Evolutionary conservation across 2,329 filamentous ascomycete genomes (phyloP).

Genomic region (Mycosphaerella sp.): DNA sequence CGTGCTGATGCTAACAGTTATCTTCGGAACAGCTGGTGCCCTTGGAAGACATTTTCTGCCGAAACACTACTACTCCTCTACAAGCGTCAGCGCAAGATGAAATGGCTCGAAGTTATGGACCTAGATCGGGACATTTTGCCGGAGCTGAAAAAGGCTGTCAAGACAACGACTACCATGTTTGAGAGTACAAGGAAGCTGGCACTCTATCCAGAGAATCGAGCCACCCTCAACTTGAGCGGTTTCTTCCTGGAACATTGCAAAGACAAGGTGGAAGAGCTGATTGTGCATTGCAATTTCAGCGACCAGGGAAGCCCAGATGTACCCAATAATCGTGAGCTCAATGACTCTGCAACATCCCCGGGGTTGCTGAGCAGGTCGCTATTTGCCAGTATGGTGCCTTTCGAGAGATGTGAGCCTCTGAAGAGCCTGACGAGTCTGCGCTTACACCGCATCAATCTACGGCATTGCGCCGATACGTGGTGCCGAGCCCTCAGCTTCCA

Average conservation of each 20-base stretch:
- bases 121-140: slow-evolving; percentile 40
- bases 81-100: slow-evolving; percentile 44
- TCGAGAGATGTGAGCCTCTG: slow-evolving; percentile 42
- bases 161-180: slow-evolving; percentile 37
- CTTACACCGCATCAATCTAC: slow-evolving; percentile 41
- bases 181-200: slow-evolving; percentile 40
- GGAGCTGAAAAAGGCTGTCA: slow-evolving; percentile 38
- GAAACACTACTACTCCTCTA: slow-evolving; percentile 45
- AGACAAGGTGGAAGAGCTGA: slow-evolving; percentile 41
- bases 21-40: slow-evolving; percentile 38
- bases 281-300: slow-evolving; percentile 43
- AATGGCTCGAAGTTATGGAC: slow-evolving; percentile 44
- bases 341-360: slow-evolving; percentile 43
- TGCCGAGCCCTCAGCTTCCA: slow-evolving; percentile 44
- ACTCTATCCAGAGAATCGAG: slow-evolving; percentile 42
- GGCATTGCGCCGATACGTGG: slow-evolving; percentile 45
- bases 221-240: slow-evolving; percentile 41
- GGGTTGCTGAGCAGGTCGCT: slow-evolving; percentile 43
- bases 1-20: slow-evolving; percentile 21
- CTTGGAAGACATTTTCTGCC: slow-evolving; percentile 43
- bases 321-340: slow-evolving; percentile 36
- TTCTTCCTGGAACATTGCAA: slow-evolving; percentile 39
- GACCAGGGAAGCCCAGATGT: slow-evolving; percentile 19
- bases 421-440: slow-evolving; percentile 39
- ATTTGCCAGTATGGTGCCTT: slow-evolving; percentile 44